Base-by-base conservation (phyloP, 2,329 filamentous ascomycete species). In the Coniochaeta pulveracea region DNA sequence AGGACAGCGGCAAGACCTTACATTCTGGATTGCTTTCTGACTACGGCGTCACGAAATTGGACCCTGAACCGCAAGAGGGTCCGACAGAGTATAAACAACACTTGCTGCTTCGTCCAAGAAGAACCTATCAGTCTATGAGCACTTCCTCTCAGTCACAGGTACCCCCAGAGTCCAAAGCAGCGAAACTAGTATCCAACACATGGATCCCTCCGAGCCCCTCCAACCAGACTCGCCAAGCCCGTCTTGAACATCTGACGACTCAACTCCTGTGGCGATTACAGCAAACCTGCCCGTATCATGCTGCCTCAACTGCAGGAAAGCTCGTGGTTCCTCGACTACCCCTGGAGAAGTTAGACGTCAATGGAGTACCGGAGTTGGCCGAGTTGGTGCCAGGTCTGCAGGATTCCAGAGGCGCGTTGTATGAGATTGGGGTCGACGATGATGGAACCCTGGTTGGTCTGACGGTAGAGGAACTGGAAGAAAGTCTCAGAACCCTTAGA, bases 51-150 rank as follows among this genome's bases (percentile, higher is more conserved):
- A 80, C 77, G 27, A 85, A 80, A 48, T 62, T 98, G 11, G 80
- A 88, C 41, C 80, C 89, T 10, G 91, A 98, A 54, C 89, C 89
- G 5, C 88, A 96, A 51, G 80, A 93, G 41, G 91, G 91, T 0
- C 86, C 91, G 12, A 93, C 85, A 1, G 91, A 98, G 58, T 98
- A 98, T 60, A 98, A 98, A 56, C 61, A 98, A 26, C 91, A 96
- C 57, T 64, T 98, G 5, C 68, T 96, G 6, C 62, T 95, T 33
- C 76, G 86, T 22, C 78, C 82, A 11, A 72, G 89, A 37, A 72
- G 85, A 40, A 74, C 72, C 6, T 93, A 88, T 54, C 69, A 66
- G 22, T 72, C 68, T 19, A 79, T 79, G 52, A 88, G 76, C 43
- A 93, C 85, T 2, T 54, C 52, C 12, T 51, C 48, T 19, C 49